phyloP scores from a whole-genome alignment of 371 early-diverging fungal genomes.

The Rhizomucor miehei region DNA sequence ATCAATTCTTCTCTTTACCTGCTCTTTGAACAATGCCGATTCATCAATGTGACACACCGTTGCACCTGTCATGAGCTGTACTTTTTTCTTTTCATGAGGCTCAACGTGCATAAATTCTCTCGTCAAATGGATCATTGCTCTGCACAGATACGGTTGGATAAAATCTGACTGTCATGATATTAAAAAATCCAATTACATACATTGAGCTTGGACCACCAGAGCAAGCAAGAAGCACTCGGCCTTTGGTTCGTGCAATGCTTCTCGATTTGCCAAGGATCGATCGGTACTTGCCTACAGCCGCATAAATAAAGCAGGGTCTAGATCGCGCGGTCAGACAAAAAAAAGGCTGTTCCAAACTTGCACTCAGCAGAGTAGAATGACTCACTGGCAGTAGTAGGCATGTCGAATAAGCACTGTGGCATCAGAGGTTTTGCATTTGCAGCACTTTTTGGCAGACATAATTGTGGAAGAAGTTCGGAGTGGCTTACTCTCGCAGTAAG shows the following conservation, averaged over 20 bases:
- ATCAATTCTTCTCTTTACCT: conserved; percentile 13
- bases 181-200: conserved; percentile 37
- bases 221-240: conserved; percentile 72
- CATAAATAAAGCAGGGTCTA: conserved; percentile 61
- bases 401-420: conserved; percentile 69
- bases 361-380: background rate
- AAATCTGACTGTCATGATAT: background rate
- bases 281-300: conserved; percentile 67
- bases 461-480: too few species aligned
- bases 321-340: background rate
- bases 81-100: conserved; percentile 48
- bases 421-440: conserved; percentile 73
- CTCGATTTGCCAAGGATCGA: conserved; percentile 53
- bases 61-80: conserved; percentile 50
- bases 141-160: conserved; percentile 12
- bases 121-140: conserved; percentile 59
- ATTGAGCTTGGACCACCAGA: conserved; percentile 85
- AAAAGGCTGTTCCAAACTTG: background rate
- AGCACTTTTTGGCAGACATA: conserved; percentile 38
- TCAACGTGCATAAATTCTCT: conserved; percentile 54
- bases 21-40: conserved; percentile 49
- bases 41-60: conserved; percentile 79
- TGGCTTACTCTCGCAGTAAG: too few species aligned
- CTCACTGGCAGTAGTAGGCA: conserved; percentile 76
- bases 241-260: conserved; percentile 32